phyloP scores from a whole-genome alignment of 768 basidiomycete species.

The Sistotremastrum niveocremeum region DNA sequence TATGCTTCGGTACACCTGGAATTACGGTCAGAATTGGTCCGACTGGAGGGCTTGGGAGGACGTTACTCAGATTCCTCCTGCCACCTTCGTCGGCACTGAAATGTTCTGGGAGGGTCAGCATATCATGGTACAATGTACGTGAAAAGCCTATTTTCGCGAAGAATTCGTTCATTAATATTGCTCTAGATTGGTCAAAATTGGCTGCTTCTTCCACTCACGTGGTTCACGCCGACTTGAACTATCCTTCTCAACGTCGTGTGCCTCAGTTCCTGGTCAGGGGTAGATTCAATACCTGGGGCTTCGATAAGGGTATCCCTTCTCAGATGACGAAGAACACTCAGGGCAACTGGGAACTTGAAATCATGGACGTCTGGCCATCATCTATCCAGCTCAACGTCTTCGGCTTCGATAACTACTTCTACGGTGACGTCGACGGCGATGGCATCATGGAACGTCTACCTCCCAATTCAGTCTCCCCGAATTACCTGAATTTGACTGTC shows the following conservation, averaged over 20 bases:
- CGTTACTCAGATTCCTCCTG: slow-evolving; percentile 45
- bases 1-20: slow-evolving; percentile 72
- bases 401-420: slow-evolving; percentile 85
- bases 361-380: slow-evolving; percentile 85
- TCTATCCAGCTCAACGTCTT: slow-evolving; percentile 85
- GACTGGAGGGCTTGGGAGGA: slow-evolving; percentile 71
- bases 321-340: slow-evolving; percentile 51
- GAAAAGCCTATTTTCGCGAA: neutral
- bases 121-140: slow-evolving; percentile 78
- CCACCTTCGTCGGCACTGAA: slow-evolving; percentile 31
- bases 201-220: slow-evolving; percentile 50
- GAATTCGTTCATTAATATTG: neutral
- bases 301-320: slow-evolving; percentile 66
- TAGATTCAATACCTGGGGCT: slow-evolving; percentile 86
- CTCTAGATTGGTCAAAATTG: slow-evolving; percentile 63
- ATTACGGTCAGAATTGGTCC: slow-evolving; percentile 79
- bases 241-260: slow-evolving; percentile 51
- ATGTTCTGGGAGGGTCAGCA: slow-evolving; percentile 76
- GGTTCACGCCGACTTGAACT: slow-evolving; percentile 65
- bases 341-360: slow-evolving; percentile 71
- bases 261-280: slow-evolving; percentile 84
- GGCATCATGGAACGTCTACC: slow-evolving; percentile 84
- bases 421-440: slow-evolving; percentile 81
- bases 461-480: slow-evolving; percentile 73
- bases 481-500: slow-evolving; percentile 84